phyloP scores from a whole-genome alignment of 225 moss, liverwort and hornwort species.

The Pleurozium schreberi region DNA sequence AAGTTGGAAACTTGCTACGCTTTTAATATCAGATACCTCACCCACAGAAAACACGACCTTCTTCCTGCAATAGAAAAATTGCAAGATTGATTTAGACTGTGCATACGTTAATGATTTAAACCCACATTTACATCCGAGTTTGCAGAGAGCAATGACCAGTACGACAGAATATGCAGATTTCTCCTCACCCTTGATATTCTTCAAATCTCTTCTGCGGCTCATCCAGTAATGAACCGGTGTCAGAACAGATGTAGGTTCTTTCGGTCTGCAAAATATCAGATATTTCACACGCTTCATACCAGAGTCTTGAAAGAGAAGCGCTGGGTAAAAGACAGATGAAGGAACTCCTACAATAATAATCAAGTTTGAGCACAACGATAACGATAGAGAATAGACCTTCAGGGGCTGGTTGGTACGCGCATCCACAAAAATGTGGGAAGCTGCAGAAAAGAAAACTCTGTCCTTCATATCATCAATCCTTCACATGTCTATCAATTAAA shows the following conservation, averaged over 20 bases:
- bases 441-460: conserved; percentile 27
- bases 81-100: not conserved
- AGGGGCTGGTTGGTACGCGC: conserved; percentile 76
- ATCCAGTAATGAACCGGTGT: conserved; percentile 69
- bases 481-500: not conserved
- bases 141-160: not conserved
- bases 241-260: conserved; percentile 64
- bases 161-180: not conserved
- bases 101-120: not conserved
- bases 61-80: conserved; percentile 41
- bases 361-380: not conserved
- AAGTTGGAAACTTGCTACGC: conserved; percentile 57
- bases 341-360: not conserved
- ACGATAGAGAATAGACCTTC: conserved; percentile 44
- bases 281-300: not conserved
- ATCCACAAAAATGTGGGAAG: conserved; percentile 75
- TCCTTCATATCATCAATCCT: not conserved
- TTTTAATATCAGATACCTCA: conserved; percentile 72
- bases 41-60: conserved; percentile 65
- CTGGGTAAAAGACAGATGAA: not conserved
- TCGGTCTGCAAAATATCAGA: conserved; percentile 58
- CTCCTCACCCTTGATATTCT: conserved; percentile 72
- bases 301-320: not conserved
- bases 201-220: conserved; percentile 76
- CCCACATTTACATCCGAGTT: not conserved